Base-by-base conservation (phyloP, 2,329 filamentous ascomycete species). In the Diplodia sapinea region DNA sequence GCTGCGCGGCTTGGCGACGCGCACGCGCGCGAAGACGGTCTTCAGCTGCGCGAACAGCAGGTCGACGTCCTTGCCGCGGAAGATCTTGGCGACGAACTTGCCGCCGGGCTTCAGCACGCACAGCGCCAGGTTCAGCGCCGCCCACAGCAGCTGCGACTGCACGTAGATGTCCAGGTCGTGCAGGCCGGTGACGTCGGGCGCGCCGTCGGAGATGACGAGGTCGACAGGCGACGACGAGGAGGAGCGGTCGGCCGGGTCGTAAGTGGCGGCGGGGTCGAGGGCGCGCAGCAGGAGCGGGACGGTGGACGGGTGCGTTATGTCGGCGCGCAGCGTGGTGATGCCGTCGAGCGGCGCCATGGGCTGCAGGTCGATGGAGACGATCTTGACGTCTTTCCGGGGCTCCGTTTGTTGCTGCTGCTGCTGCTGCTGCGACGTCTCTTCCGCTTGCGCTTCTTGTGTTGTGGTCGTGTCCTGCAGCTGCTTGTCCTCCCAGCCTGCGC, bases 161-260 rank as follows among this genome's bases (percentile, higher is more conserved):
- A 99, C 92, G 80, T 99, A 99, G 72, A 98, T 98, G 79, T 99
- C 95, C 43, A 99, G 87, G 78, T 99, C 95, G 78, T 99, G 95
- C 1, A 99, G 85, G 23, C 95, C 95, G 0, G 95, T 99, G 13
- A 99, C 95, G 74, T 99, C 95, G 0, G 95, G 95, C 0, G 95
- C 95, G 65, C 95, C 95, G 74, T 99, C 95, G 68, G 93, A 97
- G 70, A 99, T 87, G 29, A 99, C 94, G 1, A 99, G 86, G 76
- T 99, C 95, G 15, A 98, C 94, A 0, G 91, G 92, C 59, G 93
- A 88, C 0, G 89, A 87, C 2, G 93, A 88, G 0, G 89, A 38
- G 11, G 80, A 76, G 13, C 74, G 70, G 0, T 80, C 73, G 54
- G 20, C 7, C 1, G 33, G 36, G 50, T 80, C 76, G 69, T 79